These are phyloP conservation scores for Hypomontagnella monticulosa DNA, from an alignment of 495 filamentous ascomycete species.

Conservation along the genomic window DNA sequence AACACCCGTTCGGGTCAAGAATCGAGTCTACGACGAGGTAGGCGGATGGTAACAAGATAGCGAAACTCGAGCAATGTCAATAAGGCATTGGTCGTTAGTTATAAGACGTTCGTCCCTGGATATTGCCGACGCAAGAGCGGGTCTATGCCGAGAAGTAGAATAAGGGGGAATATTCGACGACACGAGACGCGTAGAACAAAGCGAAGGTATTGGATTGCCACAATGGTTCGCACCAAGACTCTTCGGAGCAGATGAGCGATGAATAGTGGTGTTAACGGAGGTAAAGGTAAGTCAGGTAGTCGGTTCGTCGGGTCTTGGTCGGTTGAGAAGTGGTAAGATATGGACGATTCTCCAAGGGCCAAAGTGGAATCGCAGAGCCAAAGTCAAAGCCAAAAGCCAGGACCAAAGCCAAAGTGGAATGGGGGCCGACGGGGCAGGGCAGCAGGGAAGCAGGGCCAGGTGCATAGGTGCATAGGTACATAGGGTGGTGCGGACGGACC, in stretches of 20 bases:
- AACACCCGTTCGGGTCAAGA: constrained; percentile 7
- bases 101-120: constrained; percentile 4
- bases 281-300: too few relatives aligned
- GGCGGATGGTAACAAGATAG: constrained; percentile 10
- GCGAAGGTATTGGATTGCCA: too few relatives aligned
- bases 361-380: too few relatives aligned
- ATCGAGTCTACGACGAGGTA: constrained; percentile 7
- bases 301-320: neutral
- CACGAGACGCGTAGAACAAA: too few relatives aligned
- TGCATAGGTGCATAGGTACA: too few relatives aligned
- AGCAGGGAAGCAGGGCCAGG: constrained; percentile 2
- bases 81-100: constrained; percentile 13
- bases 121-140: constrained; percentile 1
- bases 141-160: neutral
- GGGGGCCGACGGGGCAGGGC: constrained; percentile 12
- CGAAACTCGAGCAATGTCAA: constrained; percentile 4
- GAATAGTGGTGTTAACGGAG: too few relatives aligned
- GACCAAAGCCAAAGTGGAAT: constrained; percentile 29
- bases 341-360: constrained; percentile 14
- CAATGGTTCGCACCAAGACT: too few relatives aligned
- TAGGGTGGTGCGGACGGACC: neutral
- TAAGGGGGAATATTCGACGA: too few relatives aligned
- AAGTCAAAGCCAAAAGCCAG: too few relatives aligned
- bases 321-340: constrained; percentile 34
- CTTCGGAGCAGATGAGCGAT: too few relatives aligned